Percentiles rank a stretch among this genome's conserved stretches.
Evolutionary conservation across 2,329 filamentous ascomycete genomes (phyloP).

Genomic region (Phoma sp.): DNA sequence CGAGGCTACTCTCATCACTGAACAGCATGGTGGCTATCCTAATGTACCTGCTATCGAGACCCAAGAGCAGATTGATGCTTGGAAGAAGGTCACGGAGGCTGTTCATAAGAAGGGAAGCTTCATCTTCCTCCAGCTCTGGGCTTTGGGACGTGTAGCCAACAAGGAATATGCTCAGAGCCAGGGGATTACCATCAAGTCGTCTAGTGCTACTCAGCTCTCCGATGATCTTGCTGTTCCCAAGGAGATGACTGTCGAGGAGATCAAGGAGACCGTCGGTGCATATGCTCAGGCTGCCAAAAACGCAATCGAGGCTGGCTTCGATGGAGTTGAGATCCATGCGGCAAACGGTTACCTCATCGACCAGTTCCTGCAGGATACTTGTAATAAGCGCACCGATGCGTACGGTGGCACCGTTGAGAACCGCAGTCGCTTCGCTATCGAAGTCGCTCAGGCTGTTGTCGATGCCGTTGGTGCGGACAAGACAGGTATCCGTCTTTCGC

Average conservation of each 20-base stretch:
- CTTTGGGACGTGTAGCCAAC: constrained; percentile 63
- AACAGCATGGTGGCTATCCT: constrained; percentile 56
- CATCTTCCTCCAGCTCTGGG: constrained; percentile 70
- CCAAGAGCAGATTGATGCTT: constrained; percentile 58
- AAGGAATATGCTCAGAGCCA: constrained; percentile 46
- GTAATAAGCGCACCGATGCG: constrained; percentile 61
- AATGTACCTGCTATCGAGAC: constrained; percentile 67
- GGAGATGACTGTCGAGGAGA: constrained; percentile 50
- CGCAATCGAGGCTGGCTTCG: constrained; percentile 62
- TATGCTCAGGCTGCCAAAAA: constrained; percentile 55
- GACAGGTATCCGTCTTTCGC: constrained; percentile 66
- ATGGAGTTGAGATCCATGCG: constrained; percentile 65
- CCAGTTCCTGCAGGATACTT: constrained; percentile 68
- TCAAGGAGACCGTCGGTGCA: constrained; percentile 47
- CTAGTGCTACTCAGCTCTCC: constrained; percentile 40
- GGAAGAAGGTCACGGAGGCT: constrained; percentile 67
- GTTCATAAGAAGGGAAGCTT: constrained; percentile 69
- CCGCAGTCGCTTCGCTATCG: constrained; percentile 61
- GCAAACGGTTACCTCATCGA: constrained; percentile 73
- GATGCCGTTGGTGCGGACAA: constrained; percentile 63
- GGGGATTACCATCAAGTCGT: constrained; percentile 42
- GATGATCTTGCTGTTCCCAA: constrained; percentile 55
- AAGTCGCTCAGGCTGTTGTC: constrained; percentile 61
- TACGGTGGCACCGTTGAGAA: constrained; percentile 61
- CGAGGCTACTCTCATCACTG: constrained; percentile 63